Evolutionary conservation across 345 rosid species (phyloP).

Genomic region (Pistacia atlantica): DNA sequence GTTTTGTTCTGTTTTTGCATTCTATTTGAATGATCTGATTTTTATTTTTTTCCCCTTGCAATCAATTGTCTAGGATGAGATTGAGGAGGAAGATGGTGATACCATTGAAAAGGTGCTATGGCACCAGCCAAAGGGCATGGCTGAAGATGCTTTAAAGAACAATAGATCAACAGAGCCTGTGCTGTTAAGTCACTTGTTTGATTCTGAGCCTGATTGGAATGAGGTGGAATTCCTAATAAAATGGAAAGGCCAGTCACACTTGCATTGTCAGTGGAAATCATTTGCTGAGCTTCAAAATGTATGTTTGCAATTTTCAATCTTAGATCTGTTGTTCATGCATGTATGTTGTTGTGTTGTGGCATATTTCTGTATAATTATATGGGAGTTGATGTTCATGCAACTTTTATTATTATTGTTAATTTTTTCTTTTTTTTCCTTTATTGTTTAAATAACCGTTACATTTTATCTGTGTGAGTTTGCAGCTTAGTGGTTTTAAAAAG

Average conservation of each 20-base stretch:
- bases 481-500: constrained; percentile 98
- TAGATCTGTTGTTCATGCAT: background rate
- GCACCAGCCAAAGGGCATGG: constrained; percentile 92
- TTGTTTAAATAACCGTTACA: background rate
- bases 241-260: constrained; percentile 99
- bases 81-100: constrained; percentile 95
- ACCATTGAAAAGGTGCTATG: constrained; percentile 93
- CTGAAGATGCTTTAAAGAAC: constrained; percentile 67
- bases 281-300: constrained; percentile 86
- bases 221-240: constrained; percentile 91
- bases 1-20: background rate
- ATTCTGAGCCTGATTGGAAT: constrained; percentile 81
- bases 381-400: background rate
- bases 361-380: background rate
- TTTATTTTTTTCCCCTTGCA: background rate
- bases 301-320: constrained; percentile 22
- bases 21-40: constrained; percentile 6
- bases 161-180: constrained; percentile 73
- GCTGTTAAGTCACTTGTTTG: constrained; percentile 72
- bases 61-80: constrained; percentile 69
- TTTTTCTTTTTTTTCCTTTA: background rate
- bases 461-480: constrained; percentile 34
- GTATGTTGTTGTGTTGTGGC: background rate
- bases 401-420: background rate
- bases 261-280: constrained; percentile 98